phyloP scores from a whole-genome alignment of 164 flowering plant species.

The Cinnamomum micranthum region DNA sequence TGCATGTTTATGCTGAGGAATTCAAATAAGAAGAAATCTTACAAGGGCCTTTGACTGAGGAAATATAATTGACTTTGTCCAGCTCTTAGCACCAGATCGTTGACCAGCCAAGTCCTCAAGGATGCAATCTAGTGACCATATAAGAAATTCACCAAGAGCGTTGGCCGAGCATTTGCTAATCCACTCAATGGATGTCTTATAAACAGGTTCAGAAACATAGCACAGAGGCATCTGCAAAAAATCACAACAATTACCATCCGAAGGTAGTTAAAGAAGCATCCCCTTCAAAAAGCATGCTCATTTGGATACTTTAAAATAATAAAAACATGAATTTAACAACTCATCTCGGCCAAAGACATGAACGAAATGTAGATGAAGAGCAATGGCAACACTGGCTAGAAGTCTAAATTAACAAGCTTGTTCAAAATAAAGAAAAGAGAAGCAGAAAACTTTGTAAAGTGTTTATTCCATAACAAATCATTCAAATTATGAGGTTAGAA shows the following conservation, averaged over 20 bases:
- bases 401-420: too few species aligned
- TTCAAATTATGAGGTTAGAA: too few species aligned
- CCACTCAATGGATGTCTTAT: conserved; percentile 86
- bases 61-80: conserved; percentile 58
- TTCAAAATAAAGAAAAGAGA: too few species aligned
- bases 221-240: conserved; percentile 63
- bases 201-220: conserved; percentile 68
- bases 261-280: background rate
- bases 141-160: conserved; percentile 64
- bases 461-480: too few species aligned
- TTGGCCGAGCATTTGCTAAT: conserved; percentile 54
- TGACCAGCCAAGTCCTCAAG: conserved; percentile 62
- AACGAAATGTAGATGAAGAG: background rate
- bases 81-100: conserved; percentile 49
- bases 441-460: too few species aligned
- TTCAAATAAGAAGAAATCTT: background rate
- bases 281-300: too few species aligned
- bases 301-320: too few species aligned
- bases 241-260: background rate
- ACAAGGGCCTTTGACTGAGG: conserved; percentile 82
- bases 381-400: background rate
- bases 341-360: background rate
- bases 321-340: background rate
- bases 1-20: background rate
- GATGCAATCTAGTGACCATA: conserved; percentile 71